Base-by-base conservation (phyloP, 768 basidiomycete genomes). In the Leccinum incarnatum region DNA sequence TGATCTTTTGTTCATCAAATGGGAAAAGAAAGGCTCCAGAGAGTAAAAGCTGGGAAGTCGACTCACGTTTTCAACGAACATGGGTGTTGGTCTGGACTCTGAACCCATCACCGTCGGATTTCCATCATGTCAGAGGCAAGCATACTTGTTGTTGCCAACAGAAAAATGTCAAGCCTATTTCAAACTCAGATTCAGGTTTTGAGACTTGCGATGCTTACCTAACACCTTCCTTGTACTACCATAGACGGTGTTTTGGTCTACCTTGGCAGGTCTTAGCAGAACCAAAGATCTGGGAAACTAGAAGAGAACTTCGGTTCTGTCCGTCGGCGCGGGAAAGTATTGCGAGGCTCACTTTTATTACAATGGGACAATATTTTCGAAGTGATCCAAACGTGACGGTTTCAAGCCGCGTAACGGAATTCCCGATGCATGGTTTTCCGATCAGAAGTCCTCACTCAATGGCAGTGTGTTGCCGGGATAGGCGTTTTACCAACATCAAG, bases 1-100 rank as follows among this genome's bases (percentile, higher is more conserved):
- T 76, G 75, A 74, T 70, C 46, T 70, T 58, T 63, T 59, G 49
- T 69, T 78, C 78, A 78, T 78, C 77, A 75, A 63, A 47, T 46
- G 15, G 15, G 19, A n/a, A 21, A 27, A 62, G 46, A 29, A 9
- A 17, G 4, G 14, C 25, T 40, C 48, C 27, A 49, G 57, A 15
- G 21, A 25, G 21, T 25, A 47, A 47, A 21, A 50, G 9, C 8
- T 50, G n/a, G 27, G n/a, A 50, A n/a, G 2, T 27, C 27, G 17
- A 49, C 48, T 49, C 48, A 49, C 48, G 7, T 49, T 49, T 10
- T 15, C 2, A 23, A 47, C 23, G 21, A 45, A 45, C 42, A n/a
- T 42, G n/a, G 40, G 40, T 42, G 42, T 19, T 45, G 19, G 40
- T 11, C 5, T 19, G 10, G n/a, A 42, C 37, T 17, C n/a, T n/a